These are phyloP conservation scores for Mucor racemosus DNA, from an alignment of 371 early-diverging fungal genomes.

Conservation along the genomic window DNA sequence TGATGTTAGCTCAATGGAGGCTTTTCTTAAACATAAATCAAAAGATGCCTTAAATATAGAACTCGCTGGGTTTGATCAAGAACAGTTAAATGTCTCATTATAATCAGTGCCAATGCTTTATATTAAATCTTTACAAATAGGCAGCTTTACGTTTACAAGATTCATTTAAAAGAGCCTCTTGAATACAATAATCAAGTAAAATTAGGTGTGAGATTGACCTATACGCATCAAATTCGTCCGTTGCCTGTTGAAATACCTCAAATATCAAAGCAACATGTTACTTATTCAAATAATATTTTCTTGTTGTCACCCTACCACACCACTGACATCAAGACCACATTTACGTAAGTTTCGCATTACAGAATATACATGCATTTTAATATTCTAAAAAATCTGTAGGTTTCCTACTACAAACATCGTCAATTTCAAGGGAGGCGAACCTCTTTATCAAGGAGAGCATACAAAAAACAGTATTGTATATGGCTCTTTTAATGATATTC, in stretches of 20 bases:
- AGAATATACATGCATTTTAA: no score
- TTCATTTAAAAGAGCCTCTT: constrained; percentile 60
- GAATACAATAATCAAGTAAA: constrained; percentile 65
- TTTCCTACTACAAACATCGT: constrained; percentile 40
- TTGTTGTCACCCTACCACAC: constrained; percentile 69
- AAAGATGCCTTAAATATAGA: constrained; percentile 41
- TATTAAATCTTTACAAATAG: constrained; percentile 27
- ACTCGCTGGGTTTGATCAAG: constrained; percentile 38
- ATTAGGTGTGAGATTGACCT: constrained; percentile 66
- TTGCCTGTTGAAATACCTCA: constrained; percentile 76
- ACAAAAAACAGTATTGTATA: constrained; percentile 68
- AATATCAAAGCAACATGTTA: constrained; percentile 66
- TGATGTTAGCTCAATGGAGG: constrained; percentile 44
- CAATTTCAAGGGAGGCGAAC: constrained; percentile 37
- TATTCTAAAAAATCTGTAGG: background rate
- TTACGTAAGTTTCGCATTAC: constrained; percentile 56
- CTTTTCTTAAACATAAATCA: constrained; percentile 51
- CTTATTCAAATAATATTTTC: constrained; percentile 64
- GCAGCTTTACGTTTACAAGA: constrained; percentile 60
- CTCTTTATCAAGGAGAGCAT: constrained; percentile 21
- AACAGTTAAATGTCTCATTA: background rate
- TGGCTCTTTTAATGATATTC: constrained; percentile 68
- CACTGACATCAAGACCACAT: constrained; percentile 76
- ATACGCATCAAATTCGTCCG: constrained; percentile 60
- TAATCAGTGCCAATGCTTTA: constrained; percentile 11